Evolutionary conservation across 148 eudicot genomes (phyloP).

Genomic region (Pharnaceum exiguum): DNA sequence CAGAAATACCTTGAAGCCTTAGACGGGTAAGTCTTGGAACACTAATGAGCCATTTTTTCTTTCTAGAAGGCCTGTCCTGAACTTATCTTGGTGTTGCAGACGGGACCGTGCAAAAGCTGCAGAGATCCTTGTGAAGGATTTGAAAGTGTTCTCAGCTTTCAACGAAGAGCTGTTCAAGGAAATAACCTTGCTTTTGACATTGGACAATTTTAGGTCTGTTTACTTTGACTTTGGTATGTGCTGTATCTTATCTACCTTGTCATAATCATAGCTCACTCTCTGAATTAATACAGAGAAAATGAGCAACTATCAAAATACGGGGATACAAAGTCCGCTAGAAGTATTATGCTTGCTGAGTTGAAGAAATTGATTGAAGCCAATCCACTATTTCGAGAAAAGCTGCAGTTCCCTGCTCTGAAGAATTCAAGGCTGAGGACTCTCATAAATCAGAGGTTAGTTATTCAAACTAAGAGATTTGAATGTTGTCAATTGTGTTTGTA

Average conservation of each 20-base stretch:
- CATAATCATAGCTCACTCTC: not conserved
- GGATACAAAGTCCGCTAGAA: slow-evolving; percentile 86
- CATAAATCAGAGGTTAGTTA: slow-evolving; percentile 70
- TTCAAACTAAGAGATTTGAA: not conserved
- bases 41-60: not conserved
- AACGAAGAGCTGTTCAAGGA: slow-evolving; percentile 82
- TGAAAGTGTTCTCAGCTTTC: slow-evolving; percentile 80
- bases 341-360: slow-evolving; percentile 71
- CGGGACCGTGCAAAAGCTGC: slow-evolving; percentile 71
- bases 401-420: slow-evolving; percentile 68
- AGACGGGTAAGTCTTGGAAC: slow-evolving; percentile 42
- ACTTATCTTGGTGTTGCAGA: slow-evolving; percentile 29
- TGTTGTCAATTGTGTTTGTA: not conserved
- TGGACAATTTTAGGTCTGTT: slow-evolving; percentile 74
- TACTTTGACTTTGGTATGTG: not conserved
- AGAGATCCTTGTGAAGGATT: slow-evolving; percentile 77
- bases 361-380: slow-evolving; percentile 90
- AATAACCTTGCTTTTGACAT: slow-evolving; percentile 61
- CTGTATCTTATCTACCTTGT: not conserved
- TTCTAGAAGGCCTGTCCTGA: not conserved
- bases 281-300: slow-evolving; percentile 52
- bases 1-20: slow-evolving; percentile 96
- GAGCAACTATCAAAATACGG: slow-evolving; percentile 89
- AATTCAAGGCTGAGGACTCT: slow-evolving; percentile 74
- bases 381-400: slow-evolving; percentile 84